These are phyloP conservation scores for Barnettozyma pratensis DNA, from an alignment of 805 yeast genomes.

Conservation along the genomic window DNA sequence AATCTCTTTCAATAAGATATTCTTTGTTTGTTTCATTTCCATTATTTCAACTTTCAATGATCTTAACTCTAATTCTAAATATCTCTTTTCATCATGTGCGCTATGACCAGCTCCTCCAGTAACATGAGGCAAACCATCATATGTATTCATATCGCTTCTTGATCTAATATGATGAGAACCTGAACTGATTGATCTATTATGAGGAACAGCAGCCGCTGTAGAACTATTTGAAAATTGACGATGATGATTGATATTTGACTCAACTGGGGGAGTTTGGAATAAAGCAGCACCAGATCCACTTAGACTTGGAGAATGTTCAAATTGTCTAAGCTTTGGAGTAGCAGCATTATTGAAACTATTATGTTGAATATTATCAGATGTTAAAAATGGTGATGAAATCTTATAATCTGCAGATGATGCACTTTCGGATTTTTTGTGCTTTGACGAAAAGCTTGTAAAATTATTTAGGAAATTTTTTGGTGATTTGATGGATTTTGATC, in stretches of 20 bases:
- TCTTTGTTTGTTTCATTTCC: slow-evolving; percentile 37
- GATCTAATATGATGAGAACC: slow-evolving; percentile 4
- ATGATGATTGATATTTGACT: background rate
- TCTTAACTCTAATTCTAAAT: slow-evolving; percentile 33
- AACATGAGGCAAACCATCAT: background rate
- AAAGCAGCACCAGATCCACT: slow-evolving; percentile 17
- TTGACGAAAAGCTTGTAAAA: slow-evolving; percentile 12
- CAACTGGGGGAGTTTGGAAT: slow-evolving; percentile 25
- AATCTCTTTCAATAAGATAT: slow-evolving; percentile 44
- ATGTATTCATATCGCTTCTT: slow-evolving; percentile 3
- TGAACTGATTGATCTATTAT: slow-evolving; percentile 2
- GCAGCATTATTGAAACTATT: background rate
- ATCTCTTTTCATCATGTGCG: slow-evolving; percentile 14
- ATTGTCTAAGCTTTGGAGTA: slow-evolving; percentile 11
- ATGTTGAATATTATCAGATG: slow-evolving; percentile 8
- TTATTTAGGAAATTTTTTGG: slow-evolving; percentile 23
- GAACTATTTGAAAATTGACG: slow-evolving; percentile 7
- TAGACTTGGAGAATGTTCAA: slow-evolving; percentile 12
- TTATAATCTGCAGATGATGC: slow-evolving; percentile 21
- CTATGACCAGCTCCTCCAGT: slow-evolving; percentile 1
- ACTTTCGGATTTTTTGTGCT: slow-evolving; percentile 24
- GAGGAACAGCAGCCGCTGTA: background rate
- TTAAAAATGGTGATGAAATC: slow-evolving; percentile 22
- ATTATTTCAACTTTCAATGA: slow-evolving; percentile 37
- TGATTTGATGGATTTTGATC: slow-evolving; percentile 21